Percentiles rank a stretch among this genome's conserved stretches.
Conservation (phyloP, 1,284 basidiomycete species). For the Gymnopus androsaceus region DNA sequence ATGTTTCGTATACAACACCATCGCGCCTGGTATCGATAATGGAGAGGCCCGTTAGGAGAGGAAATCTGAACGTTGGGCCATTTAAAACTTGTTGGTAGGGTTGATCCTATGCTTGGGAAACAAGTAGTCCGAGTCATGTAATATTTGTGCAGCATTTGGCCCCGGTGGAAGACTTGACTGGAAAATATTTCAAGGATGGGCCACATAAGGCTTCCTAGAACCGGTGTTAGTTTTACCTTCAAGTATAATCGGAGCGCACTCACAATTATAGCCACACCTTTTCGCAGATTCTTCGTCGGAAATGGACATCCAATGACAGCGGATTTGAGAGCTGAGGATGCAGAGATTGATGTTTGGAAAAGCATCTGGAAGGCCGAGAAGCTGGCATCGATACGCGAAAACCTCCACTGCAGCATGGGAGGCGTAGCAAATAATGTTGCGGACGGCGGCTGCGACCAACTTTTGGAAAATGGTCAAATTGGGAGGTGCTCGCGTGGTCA, state of each 20-base stretch:
- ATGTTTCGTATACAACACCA: too few species aligned
- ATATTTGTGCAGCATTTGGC: too few species aligned
- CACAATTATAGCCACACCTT: not conserved
- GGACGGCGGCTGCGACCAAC: not conserved
- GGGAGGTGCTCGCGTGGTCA: not conserved
- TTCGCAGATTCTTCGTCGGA: not conserved
- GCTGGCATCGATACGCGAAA: not conserved
- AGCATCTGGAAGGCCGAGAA: not conserved
- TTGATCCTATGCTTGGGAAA: not conserved
- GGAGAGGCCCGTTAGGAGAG: not conserved
- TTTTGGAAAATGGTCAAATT: not conserved
- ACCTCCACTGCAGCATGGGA: not conserved
- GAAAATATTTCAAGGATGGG: not conserved
- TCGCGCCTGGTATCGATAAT: not conserved
- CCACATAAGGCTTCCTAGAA: not conserved
- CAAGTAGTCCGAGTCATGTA: too few species aligned
- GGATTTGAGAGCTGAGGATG: not conserved
- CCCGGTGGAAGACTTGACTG: too few species aligned
- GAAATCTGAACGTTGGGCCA: not conserved
- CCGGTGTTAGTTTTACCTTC: not conserved
- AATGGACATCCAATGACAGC: not conserved
- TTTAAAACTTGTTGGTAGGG: not conserved
- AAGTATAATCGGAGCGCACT: not conserved
- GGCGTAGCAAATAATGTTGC: not conserved
- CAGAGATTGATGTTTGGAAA: not conserved